Evolutionary conservation across 805 yeast genomes (phyloP).

Genomic region (Candida sakaeoensis): DNA sequence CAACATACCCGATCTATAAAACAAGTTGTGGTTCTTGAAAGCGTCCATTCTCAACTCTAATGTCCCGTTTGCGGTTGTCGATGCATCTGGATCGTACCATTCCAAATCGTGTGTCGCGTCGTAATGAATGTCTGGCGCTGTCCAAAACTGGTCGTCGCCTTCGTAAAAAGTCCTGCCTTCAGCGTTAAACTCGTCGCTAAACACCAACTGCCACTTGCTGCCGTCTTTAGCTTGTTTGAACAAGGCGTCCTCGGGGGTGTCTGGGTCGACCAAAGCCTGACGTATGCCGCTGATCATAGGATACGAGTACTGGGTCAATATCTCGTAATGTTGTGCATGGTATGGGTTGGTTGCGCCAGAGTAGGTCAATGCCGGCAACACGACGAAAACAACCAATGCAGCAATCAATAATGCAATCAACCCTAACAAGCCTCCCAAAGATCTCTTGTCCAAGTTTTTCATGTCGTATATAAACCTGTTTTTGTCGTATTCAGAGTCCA

Average conservation of each 20-base stretch:
- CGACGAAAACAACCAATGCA: slow-evolving; percentile 63
- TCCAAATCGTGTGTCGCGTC: slow-evolving; percentile 43
- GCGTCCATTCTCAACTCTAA: slow-evolving; percentile 36
- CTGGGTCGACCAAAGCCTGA: slow-evolving; percentile 38
- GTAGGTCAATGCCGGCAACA: slow-evolving; percentile 81
- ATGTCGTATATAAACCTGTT: slow-evolving; percentile 62
- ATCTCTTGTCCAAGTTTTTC: slow-evolving; percentile 60
- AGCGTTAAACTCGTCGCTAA: slow-evolving; percentile 41
- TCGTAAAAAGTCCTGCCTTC: slow-evolving; percentile 43
- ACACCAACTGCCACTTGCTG: slow-evolving; percentile 35
- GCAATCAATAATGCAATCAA: slow-evolving; percentile 55
- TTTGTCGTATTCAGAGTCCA: slow-evolving; percentile 81
- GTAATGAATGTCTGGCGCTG: slow-evolving; percentile 38
- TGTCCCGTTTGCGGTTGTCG: slow-evolving; percentile 37
- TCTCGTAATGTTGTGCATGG: slow-evolving; percentile 34
- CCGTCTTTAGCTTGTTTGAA: slow-evolving; percentile 23
- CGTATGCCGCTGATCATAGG: slow-evolving; percentile 38
- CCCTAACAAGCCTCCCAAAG: slow-evolving; percentile 61
- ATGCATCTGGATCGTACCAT: slow-evolving; percentile 44
- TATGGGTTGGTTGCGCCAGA: slow-evolving; percentile 53
- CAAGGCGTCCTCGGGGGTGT: slow-evolving; percentile 32
- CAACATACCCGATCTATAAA: slow-evolving; percentile 38
- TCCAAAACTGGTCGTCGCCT: slow-evolving; percentile 43
- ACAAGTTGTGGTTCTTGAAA: slow-evolving; percentile 30
- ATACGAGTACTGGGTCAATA: slow-evolving; percentile 43